Base-by-base conservation (phyloP, 176 grass and related monocot species). In the Cenchrus fungigraminus region DNA sequence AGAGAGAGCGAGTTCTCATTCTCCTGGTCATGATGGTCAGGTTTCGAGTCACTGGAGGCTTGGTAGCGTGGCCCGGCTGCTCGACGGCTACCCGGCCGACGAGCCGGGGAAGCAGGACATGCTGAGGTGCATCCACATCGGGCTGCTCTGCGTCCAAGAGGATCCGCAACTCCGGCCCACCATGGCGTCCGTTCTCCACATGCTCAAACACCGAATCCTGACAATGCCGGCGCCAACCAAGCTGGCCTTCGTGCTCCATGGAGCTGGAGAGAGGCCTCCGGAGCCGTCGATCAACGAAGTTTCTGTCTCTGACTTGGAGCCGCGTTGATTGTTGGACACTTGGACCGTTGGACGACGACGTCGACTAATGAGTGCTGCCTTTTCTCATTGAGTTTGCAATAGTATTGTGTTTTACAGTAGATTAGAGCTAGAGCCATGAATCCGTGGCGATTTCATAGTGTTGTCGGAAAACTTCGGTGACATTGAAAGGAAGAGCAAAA, bases 101-200 rank as follows among this genome's bases (percentile, higher is more conserved):
- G 66, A 42, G 8, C 75, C 68, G 56, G 32, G 13, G 19, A 47
- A 51, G 1, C 61, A 79, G 20, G 82, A 86, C 29, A 68, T 85
- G 20, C n/a, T 89, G 73, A 86, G 83, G 45, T 92, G 90, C 50
- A 76, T 92, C 47, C 87, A 92, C 71, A 57, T 89, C 5, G 83
- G 42, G 11, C 78, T 92, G 70, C 78, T 92, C 47, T 92, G 90
- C 53, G 52, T 57, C 7, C 85, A 79, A 3, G 1, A 8, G 37
- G 84, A 89, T 16, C 83, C 84, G 7, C 67, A 43, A 8, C 58
- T 84, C 32, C 78, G 91, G 8, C 91, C 91, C 9, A 10, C 63
- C 40, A 92, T 89, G 79, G 68, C 79, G 20, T n/a, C 53, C 14
- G 87, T 89, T 60, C 22, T 92, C 73, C 22, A 89, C 20, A 70